Evolutionary conservation across 805 yeast species (phyloP), one percentile per base, ranked within the genome.

Genomic region (Deakozyma indianensis): DNA sequence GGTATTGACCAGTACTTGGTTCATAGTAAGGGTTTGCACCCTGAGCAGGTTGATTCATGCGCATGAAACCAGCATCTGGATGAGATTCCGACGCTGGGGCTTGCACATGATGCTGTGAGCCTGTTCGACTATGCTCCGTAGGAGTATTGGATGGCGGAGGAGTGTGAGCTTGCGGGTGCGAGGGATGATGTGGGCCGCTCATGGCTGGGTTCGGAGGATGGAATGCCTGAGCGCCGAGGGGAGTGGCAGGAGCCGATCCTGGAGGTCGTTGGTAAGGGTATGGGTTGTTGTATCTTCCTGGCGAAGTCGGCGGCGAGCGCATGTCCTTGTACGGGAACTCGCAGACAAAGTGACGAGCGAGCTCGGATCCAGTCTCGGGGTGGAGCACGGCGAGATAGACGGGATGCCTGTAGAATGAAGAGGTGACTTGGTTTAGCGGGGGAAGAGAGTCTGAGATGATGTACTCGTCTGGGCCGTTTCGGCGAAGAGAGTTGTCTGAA

Each of bases 281-380:
- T 15, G 52, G 35, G 29, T 45, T 46, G 53, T 24, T 38, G 48
- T 43, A 21, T 46, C 22, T 22, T 43, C 16, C 25, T 49, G 35
- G 7, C n/a, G 41, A 42, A 25, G 43, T 9, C 21, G 59, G 40
- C 52, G 16, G 51, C 3, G 41, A 3, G 21, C 43, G 22, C 27
- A 20, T 22, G 48, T 43, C 45, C 29, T 28, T 20, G 48, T 49
- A 51, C 21, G 43, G 44, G 28, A 43, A 47, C 24, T 51, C 44
- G 45, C 51, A 49, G 22, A 51, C 45, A 46, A 32, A 49, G n/a
- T 43, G 18, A n/a, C 44, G 24, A n/a, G 27, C 35, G 20, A 47
- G 24, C 21, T 45, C 50, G 41, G 43, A 41, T 15, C 35, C 11
- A 11, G 47, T 29, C 23, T 46, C 41, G 21, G 28, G 38, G 41